Evolutionary conservation across 441 rosid species (phyloP).

Genomic region (Eruca vesicaria): DNA sequence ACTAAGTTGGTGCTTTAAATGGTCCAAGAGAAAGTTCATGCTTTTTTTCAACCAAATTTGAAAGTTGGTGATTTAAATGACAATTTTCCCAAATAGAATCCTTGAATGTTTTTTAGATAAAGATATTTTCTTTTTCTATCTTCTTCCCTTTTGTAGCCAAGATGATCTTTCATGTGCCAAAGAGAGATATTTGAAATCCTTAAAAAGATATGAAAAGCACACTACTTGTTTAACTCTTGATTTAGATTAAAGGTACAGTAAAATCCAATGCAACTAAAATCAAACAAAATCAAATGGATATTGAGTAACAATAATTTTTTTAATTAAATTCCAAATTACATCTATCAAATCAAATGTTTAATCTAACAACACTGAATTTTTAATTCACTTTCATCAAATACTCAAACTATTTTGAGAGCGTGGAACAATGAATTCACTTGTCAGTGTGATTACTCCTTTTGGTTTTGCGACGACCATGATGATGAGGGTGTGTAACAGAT

Average conservation of each 20-base stretch:
- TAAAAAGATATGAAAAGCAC: background rate
- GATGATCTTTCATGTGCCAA: background rate
- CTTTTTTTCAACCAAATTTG: no score
- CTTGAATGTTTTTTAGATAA: no score
- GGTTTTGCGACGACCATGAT: conserved; percentile 38
- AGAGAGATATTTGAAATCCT: background rate
- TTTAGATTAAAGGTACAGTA: background rate
- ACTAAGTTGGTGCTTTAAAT: no score
- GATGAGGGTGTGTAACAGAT: conserved; percentile 35
- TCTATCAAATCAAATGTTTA: background rate
- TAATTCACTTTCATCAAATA: background rate
- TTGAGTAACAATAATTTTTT: background rate
- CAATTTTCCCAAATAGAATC: no score
- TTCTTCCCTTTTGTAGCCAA: background rate
- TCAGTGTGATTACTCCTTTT: conserved; percentile 28
- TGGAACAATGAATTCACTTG: conserved; percentile 34
- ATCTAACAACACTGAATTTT: background rate
- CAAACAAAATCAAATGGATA: background rate
- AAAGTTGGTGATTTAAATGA: no score
- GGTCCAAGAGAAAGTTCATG: no score
- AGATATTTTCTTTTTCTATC: no score
- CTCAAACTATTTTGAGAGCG: conserved; percentile 30
- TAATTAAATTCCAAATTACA: background rate
- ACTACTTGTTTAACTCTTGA: background rate
- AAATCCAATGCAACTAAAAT: background rate